Evolutionary conservation across 176 grass and related monocot genomes (phyloP).

Genomic region (Themeda triandra): DNA sequence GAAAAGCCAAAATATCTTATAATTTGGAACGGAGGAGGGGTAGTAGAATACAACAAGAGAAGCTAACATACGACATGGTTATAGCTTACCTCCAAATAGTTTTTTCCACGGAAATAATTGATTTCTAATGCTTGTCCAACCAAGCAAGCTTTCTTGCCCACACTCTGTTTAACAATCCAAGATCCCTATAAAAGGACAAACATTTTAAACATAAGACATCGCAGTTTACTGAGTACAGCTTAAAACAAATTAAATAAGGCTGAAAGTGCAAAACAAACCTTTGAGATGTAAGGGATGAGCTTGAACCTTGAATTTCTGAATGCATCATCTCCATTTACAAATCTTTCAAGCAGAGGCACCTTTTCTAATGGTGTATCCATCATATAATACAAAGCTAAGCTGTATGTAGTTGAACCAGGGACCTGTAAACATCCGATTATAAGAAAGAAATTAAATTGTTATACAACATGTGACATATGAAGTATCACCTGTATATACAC

Average conservation of each 20-base stretch:
- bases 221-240: not conserved
- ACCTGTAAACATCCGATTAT: conserved; percentile 53
- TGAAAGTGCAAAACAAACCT: conserved; percentile 44
- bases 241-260: not conserved
- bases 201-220: not conserved
- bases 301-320: conserved; percentile 99
- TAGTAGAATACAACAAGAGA: not conserved
- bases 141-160: conserved; percentile 96
- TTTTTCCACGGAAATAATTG: conserved; percentile 93
- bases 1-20: too few species aligned
- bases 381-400: conserved; percentile 96
- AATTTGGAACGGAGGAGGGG: too few species aligned
- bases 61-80: not conserved
- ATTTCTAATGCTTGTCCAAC: conserved; percentile 92
- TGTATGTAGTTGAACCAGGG: conserved; percentile 90
- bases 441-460: conserved; percentile 9
- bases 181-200: conserved; percentile 68
- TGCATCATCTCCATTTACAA: conserved; percentile 90
- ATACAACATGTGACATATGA: not conserved
- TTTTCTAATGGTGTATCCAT: conserved; percentile 88
- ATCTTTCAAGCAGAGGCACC: conserved; percentile 81
- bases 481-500: not conserved
- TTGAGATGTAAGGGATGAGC: conserved; percentile 96
- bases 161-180: conserved; percentile 99
- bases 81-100: conserved; percentile 84